Evolutionary conservation across 306 rosid genomes (phyloP).

Genomic region (Quercus engelmannii): DNA sequence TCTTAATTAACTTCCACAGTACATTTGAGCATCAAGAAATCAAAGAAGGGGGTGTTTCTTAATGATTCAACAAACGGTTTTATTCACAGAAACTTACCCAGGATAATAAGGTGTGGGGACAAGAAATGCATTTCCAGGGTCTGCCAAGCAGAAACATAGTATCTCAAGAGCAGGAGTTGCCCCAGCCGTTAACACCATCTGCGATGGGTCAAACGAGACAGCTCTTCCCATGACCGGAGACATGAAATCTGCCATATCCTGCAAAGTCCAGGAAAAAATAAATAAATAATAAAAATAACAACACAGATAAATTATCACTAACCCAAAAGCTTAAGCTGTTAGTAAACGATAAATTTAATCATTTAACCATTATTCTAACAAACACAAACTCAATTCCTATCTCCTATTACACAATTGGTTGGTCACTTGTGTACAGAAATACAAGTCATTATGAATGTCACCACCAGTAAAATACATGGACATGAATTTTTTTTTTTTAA

Average conservation of each 20-base stretch:
- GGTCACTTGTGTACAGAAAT: not conserved
- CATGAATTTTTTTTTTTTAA: too few species aligned
- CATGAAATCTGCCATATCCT: constrained; percentile 83
- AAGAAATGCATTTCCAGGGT: constrained; percentile 89
- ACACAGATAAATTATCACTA: not conserved
- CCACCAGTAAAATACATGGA: too few species aligned
- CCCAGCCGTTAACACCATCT: constrained; percentile 68
- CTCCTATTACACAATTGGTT: not conserved
- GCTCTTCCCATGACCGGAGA: constrained; percentile 58
- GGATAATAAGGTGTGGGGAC: constrained; percentile 95
- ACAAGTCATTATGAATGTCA: not conserved
- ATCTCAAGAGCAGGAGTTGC: constrained; percentile 87
- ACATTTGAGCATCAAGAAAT: not conserved
- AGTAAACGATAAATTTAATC: too few species aligned
- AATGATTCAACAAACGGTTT: not conserved
- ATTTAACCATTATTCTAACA: too few species aligned
- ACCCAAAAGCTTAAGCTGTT: too few species aligned
- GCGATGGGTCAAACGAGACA: constrained; percentile 63
- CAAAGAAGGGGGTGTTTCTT: not conserved
- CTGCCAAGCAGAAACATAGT: constrained; percentile 89
- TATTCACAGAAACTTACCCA: constrained; percentile 46
- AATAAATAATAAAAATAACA: not conserved
- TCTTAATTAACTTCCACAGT: constrained; percentile 26
- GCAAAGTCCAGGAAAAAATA: constrained; percentile 5
- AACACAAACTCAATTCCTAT: not conserved